Conservation (phyloP, 306 rosid genomes). For the Prosopis cineraria region DNA sequence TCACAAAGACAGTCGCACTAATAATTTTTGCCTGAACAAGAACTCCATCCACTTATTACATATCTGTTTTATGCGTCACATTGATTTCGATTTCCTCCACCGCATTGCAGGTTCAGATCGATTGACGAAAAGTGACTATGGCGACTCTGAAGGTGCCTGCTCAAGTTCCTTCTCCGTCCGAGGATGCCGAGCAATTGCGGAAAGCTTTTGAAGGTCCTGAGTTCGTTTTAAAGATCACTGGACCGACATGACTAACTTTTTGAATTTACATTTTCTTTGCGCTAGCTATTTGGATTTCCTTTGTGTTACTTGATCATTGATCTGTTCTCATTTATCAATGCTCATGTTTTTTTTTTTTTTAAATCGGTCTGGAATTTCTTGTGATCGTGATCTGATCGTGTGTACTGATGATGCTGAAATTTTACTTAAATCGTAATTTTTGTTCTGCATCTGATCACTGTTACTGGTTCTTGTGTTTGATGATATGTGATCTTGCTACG, state of each 20-base stretch:
- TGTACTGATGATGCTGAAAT: not conserved
- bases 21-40: not conserved
- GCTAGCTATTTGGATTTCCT: not conserved
- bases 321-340: slow-evolving; percentile 3
- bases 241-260: not conserved
- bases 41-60: not conserved
- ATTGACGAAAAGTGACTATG: slow-evolving; percentile 40
- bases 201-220: slow-evolving; percentile 75
- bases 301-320: not conserved
- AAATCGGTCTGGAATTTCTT: slow-evolving; percentile 5
- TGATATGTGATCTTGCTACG: not conserved
- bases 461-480: not conserved
- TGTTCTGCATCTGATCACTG: not conserved
- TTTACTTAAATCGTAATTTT: slow-evolving; percentile 7
- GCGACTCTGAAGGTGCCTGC: slow-evolving; percentile 65
- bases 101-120: slow-evolving; percentile 8
- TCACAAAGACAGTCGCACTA: not conserved
- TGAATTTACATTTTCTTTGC: not conserved
- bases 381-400: slow-evolving; percentile 10
- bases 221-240: not conserved
- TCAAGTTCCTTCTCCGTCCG: slow-evolving; percentile 67
- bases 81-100: not conserved
- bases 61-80: not conserved
- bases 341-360: slow-evolving; percentile 6
- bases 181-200: slow-evolving; percentile 79